A percentile compares a stretch with the other conserved stretches of the same genome.
Conservation (phyloP, 495 filamentous ascomycete genomes). For the Trichocladium uniseriatum region DNA sequence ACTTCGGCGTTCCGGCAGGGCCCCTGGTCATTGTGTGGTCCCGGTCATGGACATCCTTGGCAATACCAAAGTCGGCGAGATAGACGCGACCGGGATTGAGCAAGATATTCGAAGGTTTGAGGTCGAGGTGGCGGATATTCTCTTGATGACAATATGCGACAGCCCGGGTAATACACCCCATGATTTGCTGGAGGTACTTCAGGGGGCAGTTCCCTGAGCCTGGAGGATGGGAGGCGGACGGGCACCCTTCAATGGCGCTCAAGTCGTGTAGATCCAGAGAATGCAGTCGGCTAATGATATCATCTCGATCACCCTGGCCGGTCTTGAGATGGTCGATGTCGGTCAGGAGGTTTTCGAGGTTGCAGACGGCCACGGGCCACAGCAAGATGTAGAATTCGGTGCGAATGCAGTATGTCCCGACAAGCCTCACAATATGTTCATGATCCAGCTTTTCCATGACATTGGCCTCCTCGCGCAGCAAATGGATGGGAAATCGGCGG, state of each 20-base stretch:
- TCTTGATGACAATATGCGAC: constrained; percentile 33
- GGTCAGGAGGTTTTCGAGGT: constrained; percentile 29
- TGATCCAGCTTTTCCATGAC: constrained; percentile 37
- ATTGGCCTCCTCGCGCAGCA: constrained; percentile 31
- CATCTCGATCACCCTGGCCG: constrained; percentile 24
- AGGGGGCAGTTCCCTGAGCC: constrained; percentile 19
- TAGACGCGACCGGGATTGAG: constrained; percentile 30
- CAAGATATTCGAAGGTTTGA: constrained; percentile 38
- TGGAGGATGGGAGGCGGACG: not conserved
- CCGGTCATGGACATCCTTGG: constrained; percentile 28
- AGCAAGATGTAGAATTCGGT: constrained; percentile 31
- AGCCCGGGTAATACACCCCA: constrained; percentile 33
- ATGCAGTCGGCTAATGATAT: constrained; percentile 23
- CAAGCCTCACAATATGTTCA: constrained; percentile 34
- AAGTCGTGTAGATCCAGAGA: constrained; percentile 25
- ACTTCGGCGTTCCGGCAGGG: constrained; percentile 26
- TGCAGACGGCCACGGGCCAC: constrained; percentile 37
- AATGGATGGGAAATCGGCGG: constrained; percentile 19
- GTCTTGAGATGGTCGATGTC: constrained; percentile 28
- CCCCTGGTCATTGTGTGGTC: constrained; percentile 30
- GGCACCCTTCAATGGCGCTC: constrained; percentile 12
- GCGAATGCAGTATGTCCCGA: constrained; percentile 33
- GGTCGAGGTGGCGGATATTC: constrained; percentile 34
- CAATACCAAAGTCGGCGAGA: constrained; percentile 37
- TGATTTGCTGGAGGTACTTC: constrained; percentile 24